phyloP scores from a whole-genome alignment of 768 basidiomycete species.

The Hortiboletus flavorubellus region DNA sequence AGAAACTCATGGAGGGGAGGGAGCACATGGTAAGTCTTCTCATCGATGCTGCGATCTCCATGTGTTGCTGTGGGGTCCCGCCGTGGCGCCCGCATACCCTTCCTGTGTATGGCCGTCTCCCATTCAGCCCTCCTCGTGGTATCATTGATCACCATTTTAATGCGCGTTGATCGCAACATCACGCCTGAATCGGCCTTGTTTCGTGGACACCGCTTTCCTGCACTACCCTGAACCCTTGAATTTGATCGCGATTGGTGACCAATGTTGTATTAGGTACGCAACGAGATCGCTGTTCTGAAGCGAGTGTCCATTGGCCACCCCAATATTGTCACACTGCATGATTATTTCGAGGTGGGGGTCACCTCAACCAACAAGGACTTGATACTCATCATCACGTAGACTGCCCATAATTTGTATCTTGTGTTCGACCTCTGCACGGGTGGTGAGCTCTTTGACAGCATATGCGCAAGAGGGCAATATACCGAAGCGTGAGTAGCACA shows the following conservation, averaged over 20 bases:
- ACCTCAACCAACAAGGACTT: background rate
- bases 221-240: conserved; percentile 16
- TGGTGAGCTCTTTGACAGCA: conserved; percentile 97
- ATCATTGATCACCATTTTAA: conserved; percentile 8
- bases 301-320: conserved; percentile 83
- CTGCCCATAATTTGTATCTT: conserved; percentile 89
- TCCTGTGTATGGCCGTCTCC: background rate
- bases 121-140: background rate
- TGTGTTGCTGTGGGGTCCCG: background rate
- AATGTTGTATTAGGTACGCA: conserved; percentile 65
- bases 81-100: background rate
- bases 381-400: conserved; percentile 41
- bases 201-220: background rate
- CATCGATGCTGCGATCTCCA: conserved; percentile 8
- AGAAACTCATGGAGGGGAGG: conserved; percentile 96
- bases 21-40: conserved; percentile 83
- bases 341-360: conserved; percentile 83
- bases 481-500: conserved; percentile 75
- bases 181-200: background rate
- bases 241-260: conserved; percentile 8
- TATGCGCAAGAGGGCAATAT: conserved; percentile 96
- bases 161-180: conserved; percentile 15
- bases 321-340: conserved; percentile 92
- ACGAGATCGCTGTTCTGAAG: conserved; percentile 95
- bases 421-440: conserved; percentile 96